Evolutionary conservation across 257 asterid genomes (phyloP).

Genomic region (Solanum pimpinellifolium): DNA sequence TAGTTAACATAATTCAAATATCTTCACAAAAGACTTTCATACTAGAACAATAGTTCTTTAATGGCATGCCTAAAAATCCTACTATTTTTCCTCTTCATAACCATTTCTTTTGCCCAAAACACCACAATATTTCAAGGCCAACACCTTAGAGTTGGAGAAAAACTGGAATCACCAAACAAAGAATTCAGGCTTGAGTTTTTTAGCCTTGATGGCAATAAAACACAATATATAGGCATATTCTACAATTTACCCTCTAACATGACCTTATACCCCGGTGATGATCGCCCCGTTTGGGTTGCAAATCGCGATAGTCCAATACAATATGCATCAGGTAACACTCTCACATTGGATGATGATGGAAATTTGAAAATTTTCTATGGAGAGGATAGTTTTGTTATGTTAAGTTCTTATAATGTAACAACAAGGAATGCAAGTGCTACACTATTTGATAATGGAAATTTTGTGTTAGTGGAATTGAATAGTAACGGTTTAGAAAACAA

Average conservation of each 20-base stretch:
- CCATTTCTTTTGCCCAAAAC: not conserved
- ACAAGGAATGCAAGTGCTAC: slow-evolving; percentile 12
- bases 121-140: not conserved
- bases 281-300: slow-evolving; percentile 19
- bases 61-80: not conserved
- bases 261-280: not conserved
- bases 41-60: not conserved
- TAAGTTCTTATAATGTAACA: not conserved
- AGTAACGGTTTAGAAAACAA: slow-evolving; percentile 1
- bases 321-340: slow-evolving; percentile 3
- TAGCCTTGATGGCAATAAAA: not conserved
- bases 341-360: slow-evolving; percentile 9
- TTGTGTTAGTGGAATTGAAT: slow-evolving; percentile 2
- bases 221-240: slow-evolving; percentile 20
- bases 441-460: slow-evolving; percentile 9
- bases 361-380: slow-evolving; percentile 1
- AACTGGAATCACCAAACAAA: slow-evolving; percentile 7
- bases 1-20: not conserved
- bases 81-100: not conserved
- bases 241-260: not conserved
- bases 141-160: not conserved
- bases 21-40: not conserved
- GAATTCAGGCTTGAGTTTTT: slow-evolving; percentile 12
- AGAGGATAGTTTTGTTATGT: not conserved
- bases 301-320: slow-evolving; percentile 8